Percentiles rank a stretch among this genome's conserved stretches.
phyloP scores from a whole-genome alignment of 2,329 filamentous ascomycete species.

The Magnaporthales sp. region DNA sequence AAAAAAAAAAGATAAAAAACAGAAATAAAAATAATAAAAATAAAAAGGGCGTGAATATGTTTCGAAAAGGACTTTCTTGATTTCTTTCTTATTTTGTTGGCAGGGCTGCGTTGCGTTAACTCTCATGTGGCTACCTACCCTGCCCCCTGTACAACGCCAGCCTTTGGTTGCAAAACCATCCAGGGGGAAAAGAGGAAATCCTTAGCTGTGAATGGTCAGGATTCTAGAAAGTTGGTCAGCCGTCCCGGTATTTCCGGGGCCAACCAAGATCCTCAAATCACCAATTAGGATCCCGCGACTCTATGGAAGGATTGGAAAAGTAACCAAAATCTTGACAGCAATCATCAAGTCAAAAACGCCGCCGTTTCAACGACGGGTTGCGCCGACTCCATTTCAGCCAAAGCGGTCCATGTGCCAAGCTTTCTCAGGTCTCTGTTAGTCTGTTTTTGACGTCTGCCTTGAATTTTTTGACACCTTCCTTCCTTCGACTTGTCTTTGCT shows the following conservation, averaged over 20 bases:
- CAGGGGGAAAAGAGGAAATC: background rate
- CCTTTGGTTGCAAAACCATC: background rate
- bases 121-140: background rate
- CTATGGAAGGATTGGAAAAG: background rate
- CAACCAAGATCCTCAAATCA: background rate
- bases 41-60: too few relatives aligned
- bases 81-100: too few relatives aligned
- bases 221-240: background rate
- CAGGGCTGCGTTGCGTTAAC: too few relatives aligned
- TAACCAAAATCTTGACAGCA: background rate
- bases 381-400: background rate
- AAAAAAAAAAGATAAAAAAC: too few relatives aligned
- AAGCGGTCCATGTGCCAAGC: background rate
- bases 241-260: background rate
- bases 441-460: background rate
- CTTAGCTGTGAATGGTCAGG: background rate
- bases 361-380: background rate
- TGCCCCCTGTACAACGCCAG: background rate
- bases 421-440: background rate
- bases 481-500: background rate
- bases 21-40: too few relatives aligned
- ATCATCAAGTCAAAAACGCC: background rate
- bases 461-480: background rate
- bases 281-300: background rate
- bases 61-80: too few relatives aligned